Percentiles rank a stretch among this genome's conserved stretches.
phyloP scores from a whole-genome alignment of 164 flowering plant genomes.

The Aristolochia californica region DNA sequence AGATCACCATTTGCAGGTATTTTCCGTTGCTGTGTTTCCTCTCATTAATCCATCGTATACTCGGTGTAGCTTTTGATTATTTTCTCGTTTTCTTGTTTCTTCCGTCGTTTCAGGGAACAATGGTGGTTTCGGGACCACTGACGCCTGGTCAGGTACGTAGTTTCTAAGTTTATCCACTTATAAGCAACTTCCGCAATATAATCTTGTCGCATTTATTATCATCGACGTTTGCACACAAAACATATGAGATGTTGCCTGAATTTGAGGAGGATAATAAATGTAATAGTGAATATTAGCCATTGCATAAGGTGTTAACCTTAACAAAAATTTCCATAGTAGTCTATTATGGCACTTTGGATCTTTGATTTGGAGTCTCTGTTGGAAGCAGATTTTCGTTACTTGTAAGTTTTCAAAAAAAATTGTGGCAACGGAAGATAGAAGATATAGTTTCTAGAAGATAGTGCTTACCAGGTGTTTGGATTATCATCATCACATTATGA shows the following conservation, averaged over 20 bases:
- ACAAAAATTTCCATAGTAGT: no score
- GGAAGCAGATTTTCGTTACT: no score
- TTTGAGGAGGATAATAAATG: background rate
- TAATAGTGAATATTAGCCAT: no score
- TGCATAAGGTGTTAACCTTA: no score
- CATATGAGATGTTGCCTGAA: background rate
- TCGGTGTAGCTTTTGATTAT: background rate
- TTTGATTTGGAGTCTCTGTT: no score
- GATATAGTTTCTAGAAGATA: no score
- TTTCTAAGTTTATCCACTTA: background rate
- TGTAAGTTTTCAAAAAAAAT: no score
- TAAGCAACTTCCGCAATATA: background rate
- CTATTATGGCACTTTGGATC: no score
- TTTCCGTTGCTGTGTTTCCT: background rate
- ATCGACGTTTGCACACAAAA: background rate
- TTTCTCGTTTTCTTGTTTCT: background rate
- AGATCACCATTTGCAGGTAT: background rate
- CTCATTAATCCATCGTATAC: background rate
- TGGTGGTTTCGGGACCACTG: constrained; percentile 4
- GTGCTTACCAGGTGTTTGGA: no score
- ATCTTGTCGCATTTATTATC: background rate
- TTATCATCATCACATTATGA: no score
- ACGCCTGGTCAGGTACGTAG: constrained; percentile 4
- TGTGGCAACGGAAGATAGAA: no score
- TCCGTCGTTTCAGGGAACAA: background rate